phyloP scores from a whole-genome alignment of 768 basidiomycete species.

The Suillus tomentosus region DNA sequence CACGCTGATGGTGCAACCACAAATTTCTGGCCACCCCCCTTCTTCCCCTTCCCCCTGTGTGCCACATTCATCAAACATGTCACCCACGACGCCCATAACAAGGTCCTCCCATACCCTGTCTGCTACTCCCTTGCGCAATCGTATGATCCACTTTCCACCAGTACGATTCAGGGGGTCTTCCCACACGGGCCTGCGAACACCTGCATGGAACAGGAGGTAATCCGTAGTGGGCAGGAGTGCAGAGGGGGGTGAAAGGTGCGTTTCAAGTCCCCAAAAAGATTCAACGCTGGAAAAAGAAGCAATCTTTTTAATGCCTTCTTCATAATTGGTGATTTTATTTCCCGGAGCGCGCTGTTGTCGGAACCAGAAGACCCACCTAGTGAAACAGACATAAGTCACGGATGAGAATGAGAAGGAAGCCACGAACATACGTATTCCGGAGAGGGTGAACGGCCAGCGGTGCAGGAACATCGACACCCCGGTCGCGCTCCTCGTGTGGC shows the following conservation, averaged over 20 bases:
- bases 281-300: constrained; percentile 93
- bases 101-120: constrained; percentile 93
- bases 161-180: constrained; percentile 87
- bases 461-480: constrained; percentile 34
- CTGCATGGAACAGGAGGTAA: constrained; percentile 88
- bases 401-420: constrained; percentile 22
- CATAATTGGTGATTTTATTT: constrained; percentile 88
- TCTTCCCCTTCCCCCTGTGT: constrained; percentile 34
- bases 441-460: constrained; percentile 64
- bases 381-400: constrained; percentile 17
- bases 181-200: constrained; percentile 90
- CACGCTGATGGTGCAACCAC: constrained; percentile 94
- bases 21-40: constrained; percentile 73
- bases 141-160: constrained; percentile 95
- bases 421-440: constrained; percentile 86
- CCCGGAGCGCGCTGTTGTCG: constrained; percentile 88
- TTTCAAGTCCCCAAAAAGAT: constrained; percentile 94
- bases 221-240: constrained; percentile 87
- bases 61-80: constrained; percentile 78
- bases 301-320: constrained; percentile 93
- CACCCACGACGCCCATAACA: constrained; percentile 84
- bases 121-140: constrained; percentile 86
- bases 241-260: constrained; percentile 87
- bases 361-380: constrained; percentile 91
- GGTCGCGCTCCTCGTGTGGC: constrained; percentile 8